Conservation (phyloP, 2,329 filamentous ascomycete genomes). For the Cercospora zeae-maydis region DNA sequence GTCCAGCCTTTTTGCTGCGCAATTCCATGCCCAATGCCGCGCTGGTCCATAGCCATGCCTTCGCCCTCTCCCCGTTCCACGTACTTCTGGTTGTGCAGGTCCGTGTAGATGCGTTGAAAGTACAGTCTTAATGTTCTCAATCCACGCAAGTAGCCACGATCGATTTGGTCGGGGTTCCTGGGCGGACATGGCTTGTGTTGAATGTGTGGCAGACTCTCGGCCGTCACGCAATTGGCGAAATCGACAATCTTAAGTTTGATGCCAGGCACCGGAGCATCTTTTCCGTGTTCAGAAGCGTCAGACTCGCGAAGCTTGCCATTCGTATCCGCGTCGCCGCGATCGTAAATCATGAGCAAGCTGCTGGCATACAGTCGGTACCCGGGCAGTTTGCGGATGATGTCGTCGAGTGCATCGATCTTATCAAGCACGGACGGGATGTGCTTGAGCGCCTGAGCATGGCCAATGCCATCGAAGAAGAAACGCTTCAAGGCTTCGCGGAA, state of each 20-base stretch:
- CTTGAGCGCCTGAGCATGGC: constrained; percentile 71
- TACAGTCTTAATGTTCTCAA: constrained; percentile 75
- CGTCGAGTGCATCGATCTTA: constrained; percentile 78
- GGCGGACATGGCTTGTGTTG: constrained; percentile 64
- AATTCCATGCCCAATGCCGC: constrained; percentile 27
- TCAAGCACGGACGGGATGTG: constrained; percentile 85
- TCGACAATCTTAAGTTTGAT: constrained; percentile 97
- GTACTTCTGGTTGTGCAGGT: constrained; percentile 50
- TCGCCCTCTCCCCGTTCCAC: constrained; percentile 37
- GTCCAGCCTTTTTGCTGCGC: constrained; percentile 26
- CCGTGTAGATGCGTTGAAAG: constrained; percentile 80
- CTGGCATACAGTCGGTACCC: constrained; percentile 95
- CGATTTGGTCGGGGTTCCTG: constrained; percentile 72
- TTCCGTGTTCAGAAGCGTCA: background rate
- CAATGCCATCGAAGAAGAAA: constrained; percentile 87
- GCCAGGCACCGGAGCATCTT: constrained; percentile 18
- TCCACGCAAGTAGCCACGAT: constrained; percentile 84
- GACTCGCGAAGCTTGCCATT: constrained; percentile 39
- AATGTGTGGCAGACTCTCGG: constrained; percentile 63
- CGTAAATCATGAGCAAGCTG: constrained; percentile 91
- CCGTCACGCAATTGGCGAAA: constrained; percentile 95
- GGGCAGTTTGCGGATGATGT: constrained; percentile 72
- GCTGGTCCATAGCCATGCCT: constrained; percentile 35
- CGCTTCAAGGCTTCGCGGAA: constrained; percentile 84
- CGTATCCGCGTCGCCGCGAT: constrained; percentile 66